A percentile compares a stretch with the other conserved stretches of the same genome.
These are phyloP conservation scores for Ceratobasidium sp. DNA, from an alignment of 1,284 basidiomycete genomes.

Conservation along the genomic window DNA sequence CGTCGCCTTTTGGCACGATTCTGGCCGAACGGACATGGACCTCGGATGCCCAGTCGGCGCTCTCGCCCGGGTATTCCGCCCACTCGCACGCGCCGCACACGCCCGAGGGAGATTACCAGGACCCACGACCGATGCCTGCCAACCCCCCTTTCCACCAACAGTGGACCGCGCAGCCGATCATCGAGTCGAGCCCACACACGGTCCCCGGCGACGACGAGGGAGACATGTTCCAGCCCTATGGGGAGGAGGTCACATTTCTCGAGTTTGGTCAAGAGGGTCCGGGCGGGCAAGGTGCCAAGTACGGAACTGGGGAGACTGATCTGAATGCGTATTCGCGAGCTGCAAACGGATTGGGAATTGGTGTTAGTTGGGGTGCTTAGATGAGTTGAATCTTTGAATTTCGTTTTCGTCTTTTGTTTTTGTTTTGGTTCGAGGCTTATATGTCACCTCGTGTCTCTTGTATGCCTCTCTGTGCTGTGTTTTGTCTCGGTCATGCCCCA, in stretches of 20 bases:
- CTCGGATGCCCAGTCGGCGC: constrained; percentile 1
- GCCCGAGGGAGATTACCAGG: constrained; percentile 23
- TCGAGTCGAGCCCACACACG: constrained; percentile 20
- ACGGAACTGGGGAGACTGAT: constrained; percentile 14
- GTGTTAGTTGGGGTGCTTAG: constrained; percentile 21
- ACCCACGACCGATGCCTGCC: constrained; percentile 1
- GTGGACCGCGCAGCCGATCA: constrained; percentile 27
- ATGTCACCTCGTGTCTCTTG: constrained; percentile 25
- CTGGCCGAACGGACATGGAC: constrained; percentile 23
- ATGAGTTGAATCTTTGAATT: constrained; percentile 12
- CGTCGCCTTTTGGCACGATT: constrained; percentile 32
- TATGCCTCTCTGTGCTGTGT: constrained; percentile 1
- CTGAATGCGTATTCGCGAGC: constrained; percentile 29
- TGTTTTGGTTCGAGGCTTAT: neutral
- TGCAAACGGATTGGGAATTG: constrained; percentile 16
- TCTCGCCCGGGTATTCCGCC: constrained; percentile 5
- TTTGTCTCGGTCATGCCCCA: constrained; percentile 10
- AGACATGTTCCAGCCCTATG: constrained; percentile 35
- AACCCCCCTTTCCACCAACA: constrained; percentile 7
- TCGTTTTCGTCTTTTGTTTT: neutral
- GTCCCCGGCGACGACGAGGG: constrained; percentile 23
- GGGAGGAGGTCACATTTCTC: constrained; percentile 33
- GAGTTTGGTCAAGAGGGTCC: constrained; percentile 13
- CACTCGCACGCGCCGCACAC: constrained; percentile 29
- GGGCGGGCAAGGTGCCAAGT: neutral